A percentile compares a stretch with the other conserved stretches of the same genome.
phyloP scores from a whole-genome alignment of 768 basidiomycete species.

The Podaxis rugospora region DNA sequence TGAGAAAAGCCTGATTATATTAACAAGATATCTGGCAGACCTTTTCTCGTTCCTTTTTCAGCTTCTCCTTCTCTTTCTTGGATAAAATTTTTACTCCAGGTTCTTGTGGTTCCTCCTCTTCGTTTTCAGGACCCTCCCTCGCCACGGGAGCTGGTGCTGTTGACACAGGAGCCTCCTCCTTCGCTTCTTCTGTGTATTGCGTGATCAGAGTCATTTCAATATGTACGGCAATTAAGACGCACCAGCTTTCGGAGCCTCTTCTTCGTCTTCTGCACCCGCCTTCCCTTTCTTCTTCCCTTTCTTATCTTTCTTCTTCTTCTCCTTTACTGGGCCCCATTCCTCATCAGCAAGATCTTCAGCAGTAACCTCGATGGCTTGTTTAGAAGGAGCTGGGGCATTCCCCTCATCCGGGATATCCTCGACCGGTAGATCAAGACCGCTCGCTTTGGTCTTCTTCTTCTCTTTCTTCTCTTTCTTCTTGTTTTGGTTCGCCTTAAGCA shows the following conservation, averaged over 20 bases:
- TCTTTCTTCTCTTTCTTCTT: constrained; percentile 47
- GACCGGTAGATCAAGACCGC: constrained; percentile 25
- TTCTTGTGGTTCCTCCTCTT: constrained; percentile 52
- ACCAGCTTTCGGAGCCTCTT: constrained; percentile 8
- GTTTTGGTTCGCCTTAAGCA: constrained; percentile 46
- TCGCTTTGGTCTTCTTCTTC: constrained; percentile 47
- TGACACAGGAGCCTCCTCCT: constrained; percentile 18
- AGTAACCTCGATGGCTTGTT: constrained; percentile 46
- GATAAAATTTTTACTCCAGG: constrained; percentile 66
- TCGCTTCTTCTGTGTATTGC: constrained; percentile 9
- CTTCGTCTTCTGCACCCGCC: constrained; percentile 34
- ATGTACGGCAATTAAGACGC: not conserved
- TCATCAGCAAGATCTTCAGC: constrained; percentile 75
- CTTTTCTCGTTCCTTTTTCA: constrained; percentile 98
- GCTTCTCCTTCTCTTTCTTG: constrained; percentile 95
- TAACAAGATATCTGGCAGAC: constrained; percentile 31
- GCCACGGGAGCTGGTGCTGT: constrained; percentile 21
- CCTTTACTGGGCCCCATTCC: constrained; percentile 63
- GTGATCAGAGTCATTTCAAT: not conserved
- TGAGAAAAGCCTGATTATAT: constrained; percentile 1
- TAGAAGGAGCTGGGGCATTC: constrained; percentile 24
- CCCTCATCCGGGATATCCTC: constrained; percentile 19
- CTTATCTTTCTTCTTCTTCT: constrained; percentile 61
- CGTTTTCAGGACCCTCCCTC: constrained; percentile 32
- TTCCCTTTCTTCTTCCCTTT: constrained; percentile 53